These are phyloP conservation scores for Pseudocercospora fijiensis DNA, from an alignment of 2,329 filamentous ascomycete species.

Conservation along the genomic window DNA sequence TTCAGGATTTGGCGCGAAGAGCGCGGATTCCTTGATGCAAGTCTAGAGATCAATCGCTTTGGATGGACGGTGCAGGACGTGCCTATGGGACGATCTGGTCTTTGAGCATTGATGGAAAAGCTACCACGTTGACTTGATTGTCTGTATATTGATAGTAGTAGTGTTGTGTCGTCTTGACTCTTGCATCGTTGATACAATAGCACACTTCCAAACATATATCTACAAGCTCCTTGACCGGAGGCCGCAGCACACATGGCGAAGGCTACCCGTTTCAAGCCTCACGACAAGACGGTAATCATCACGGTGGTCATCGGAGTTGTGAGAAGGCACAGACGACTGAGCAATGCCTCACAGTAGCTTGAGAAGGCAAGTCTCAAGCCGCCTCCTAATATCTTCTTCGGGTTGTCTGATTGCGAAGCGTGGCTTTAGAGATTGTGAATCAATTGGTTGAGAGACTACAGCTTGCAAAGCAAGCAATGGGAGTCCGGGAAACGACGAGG, in stretches of 20 bases:
- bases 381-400: neutral
- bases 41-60: neutral
- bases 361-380: neutral
- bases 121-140: neutral
- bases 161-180: neutral
- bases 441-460: neutral
- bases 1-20: neutral
- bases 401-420: neutral
- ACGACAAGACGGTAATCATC: neutral
- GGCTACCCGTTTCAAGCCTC: neutral
- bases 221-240: constrained; percentile 1
- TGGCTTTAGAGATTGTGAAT: neutral
- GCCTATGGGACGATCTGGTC: neutral
- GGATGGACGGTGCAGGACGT: neutral
- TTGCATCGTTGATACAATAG: neutral
- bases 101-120: neutral
- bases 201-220: neutral
- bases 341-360: neutral
- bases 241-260: neutral
- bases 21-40: too few relatives aligned
- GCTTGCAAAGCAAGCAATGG: neutral
- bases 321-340: neutral
- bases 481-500: neutral
- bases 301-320: neutral
- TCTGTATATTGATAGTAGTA: neutral